Base-by-base conservation (phyloP, 192 early-diverging fungal species). In the Physocladia obscura region DNA sequence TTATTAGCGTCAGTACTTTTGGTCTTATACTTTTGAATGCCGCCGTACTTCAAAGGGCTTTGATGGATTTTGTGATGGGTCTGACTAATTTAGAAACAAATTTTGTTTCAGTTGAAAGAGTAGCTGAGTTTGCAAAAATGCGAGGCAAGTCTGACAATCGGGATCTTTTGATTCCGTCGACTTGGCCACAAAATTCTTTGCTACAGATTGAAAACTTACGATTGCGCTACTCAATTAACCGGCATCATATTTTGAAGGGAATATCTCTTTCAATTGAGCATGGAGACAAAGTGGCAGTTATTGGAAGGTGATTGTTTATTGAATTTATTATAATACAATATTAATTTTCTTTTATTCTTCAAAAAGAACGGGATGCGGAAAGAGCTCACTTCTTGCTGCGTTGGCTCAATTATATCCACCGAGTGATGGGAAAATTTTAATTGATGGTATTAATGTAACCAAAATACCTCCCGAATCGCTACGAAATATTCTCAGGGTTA, bases 401-500 rank as follows among this genome's bases (percentile, higher is more conserved):
- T 60, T 80, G 31, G 48, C 79, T n/a, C 76, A 78, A 34, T 38
- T 76, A 49, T 60, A 71, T 34, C 74, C 76, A 47, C 62, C 61
- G 5, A 55, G 36, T 5, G 36, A 77, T 26, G 91, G 91, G 13
- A 69, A 65, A 5, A 84, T 93, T 55, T 27, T 69, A 2, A 81
- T 93, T 36, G 92, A 92, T 70, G 89, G 89, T 15, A 63, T 89
- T 36, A 85, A 90, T 31, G 81, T 87, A 6, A 57, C 76, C 0
- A 67, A 77, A 13, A 69, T 93, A 32, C 81, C 87, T 22, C 57
- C 90, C 29, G 69, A 82, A 37, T 84, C 88, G 31, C 61, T 93
- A 55, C 88, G 90, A 15, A 67, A 75, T 27, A 70, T 79, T n/a
- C 65, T 93, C 29, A 81, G 83, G 27, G 88, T 91, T 19, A 89